Evolutionary conservation across 2,329 filamentous ascomycete genomes (phyloP), one percentile per base, ranked within the genome.

Genomic region (Hyphodiscus sp.): DNA sequence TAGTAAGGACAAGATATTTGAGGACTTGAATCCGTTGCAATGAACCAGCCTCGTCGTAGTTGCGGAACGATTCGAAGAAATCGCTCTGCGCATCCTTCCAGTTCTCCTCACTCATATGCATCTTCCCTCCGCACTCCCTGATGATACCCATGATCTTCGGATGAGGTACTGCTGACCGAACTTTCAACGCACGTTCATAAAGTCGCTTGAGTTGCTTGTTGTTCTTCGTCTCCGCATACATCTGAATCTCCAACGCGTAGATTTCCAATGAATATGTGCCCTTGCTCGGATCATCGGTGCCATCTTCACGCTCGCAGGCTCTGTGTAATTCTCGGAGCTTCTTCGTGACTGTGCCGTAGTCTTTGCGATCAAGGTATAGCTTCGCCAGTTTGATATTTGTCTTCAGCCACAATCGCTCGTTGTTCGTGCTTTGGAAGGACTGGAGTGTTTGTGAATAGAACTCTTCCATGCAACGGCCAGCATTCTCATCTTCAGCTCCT

Each of bases 21-120:
- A 99, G 82, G 16, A 97, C 94, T 71, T 97, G 92, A 63, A 97
- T 97, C 47, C 94, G 84, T 71, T 97, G 92, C 65, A 96, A 80
- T 23, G 91, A 96, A 45, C 94, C 94, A 42, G 94, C 94, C 75
- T 99, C 94, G 69, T 99, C 94, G 73, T 97, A 99, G 74, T 96
- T 97, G 53, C 91, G 88, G 76, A 99, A 99, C 1, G 92, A 95
- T 70, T 99, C 94, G 71, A 96, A 96, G 72, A 99, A 99, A 74
- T 97, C 94, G 64, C 85, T 92, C 72, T 97, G 91, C 1, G 94
- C 94, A 66, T 91, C 89, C 69, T 94, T 90, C 94, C 94, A 99
- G 70, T 97, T 97, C 74, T 97, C 94, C 77, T 99, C 94, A 70
- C 89, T 94, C 94, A 99, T 97, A 75, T 97, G 91, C 94, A 99